Conservation (phyloP, 306 rosid genomes). For the Vigna mungo region DNA sequence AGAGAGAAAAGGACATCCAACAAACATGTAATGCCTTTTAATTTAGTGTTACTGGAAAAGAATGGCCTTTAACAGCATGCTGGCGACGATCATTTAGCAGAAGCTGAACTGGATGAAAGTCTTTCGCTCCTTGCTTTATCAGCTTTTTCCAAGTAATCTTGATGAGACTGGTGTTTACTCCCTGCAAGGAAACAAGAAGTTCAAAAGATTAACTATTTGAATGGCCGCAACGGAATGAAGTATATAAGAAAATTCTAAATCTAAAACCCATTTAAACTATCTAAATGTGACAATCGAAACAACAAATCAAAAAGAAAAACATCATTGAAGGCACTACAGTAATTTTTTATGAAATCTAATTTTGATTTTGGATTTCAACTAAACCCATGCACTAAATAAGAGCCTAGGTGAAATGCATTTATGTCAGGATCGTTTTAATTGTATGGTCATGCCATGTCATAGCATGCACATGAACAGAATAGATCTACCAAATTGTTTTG, state of each 20-base stretch:
- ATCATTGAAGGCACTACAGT: background rate
- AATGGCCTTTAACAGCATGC: slow-evolving; percentile 35
- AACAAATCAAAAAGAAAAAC: slow-evolving; percentile 13
- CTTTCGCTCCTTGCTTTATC: slow-evolving; percentile 96
- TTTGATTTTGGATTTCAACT: background rate
- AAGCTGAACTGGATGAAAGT: slow-evolving; percentile 76
- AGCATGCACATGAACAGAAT: background rate
- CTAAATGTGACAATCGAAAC: background rate
- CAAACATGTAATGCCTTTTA: slow-evolving; percentile 30
- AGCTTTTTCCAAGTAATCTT: slow-evolving; percentile 91
- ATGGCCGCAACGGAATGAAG: background rate
- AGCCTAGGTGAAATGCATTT: no score
- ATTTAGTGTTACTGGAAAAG: slow-evolving; percentile 33
- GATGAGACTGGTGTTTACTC: slow-evolving; percentile 86
- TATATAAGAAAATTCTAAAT: background rate
- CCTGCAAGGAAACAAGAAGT: slow-evolving; percentile 57
- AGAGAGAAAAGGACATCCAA: slow-evolving; percentile 9
- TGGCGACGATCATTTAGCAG: slow-evolving; percentile 64
- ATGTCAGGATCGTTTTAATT: no score
- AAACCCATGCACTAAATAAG: slow-evolving; percentile 1
- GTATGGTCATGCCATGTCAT: no score
- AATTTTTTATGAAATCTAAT: slow-evolving; percentile 9
- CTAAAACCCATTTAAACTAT: slow-evolving; percentile 3
- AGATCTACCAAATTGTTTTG: background rate
- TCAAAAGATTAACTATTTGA: slow-evolving; percentile 32